Base-by-base conservation (phyloP, 2,329 filamentous ascomycete genomes). In the Venturia carpophila region DNA sequence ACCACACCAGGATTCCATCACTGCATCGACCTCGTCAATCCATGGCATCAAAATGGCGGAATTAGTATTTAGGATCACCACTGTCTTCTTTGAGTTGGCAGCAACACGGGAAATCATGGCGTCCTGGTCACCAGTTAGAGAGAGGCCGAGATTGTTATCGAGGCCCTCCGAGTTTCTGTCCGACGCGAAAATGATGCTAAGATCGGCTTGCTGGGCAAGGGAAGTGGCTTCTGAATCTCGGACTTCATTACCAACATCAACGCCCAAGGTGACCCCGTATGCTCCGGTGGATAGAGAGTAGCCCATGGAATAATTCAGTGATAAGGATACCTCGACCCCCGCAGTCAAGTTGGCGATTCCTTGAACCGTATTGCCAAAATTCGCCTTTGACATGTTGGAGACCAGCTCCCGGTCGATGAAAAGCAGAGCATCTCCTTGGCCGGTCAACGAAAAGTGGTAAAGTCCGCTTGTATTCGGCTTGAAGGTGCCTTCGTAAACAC, bases 41-140 rank as follows among this genome's bases (percentile, higher is more conserved):
- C 88, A 91, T 5, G 85, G 80, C 73, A 90, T 87, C 0, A 87
- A 88, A 66, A 91, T 77, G 3, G 88, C 88, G 71, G 90, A 91
- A 58, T 89, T 88, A 11, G 83, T 86, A 68, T 82, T 84, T 74
- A 84, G 87, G 17, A 90, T 84, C 3, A 90, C 85, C 42, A 90
- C 49, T 15, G 47, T 76, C 1, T 86, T 89, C 2, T 86, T 87
- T 67, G 83, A 86, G 49, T 84, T 85, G 0, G 87, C 82, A 67
- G 88, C 83, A 70, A 91, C 83, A 24, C 87, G 86, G 69, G 82
- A 79, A 61, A 90, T 84, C 1, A 91, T 83, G 11, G 82, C 80
- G 1, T 81, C 82, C 82, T 89, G 88, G 42, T 45, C 42, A 19
- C 42, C 42, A 13, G 90, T 85, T 11, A 79, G 79, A 66, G 83